Conservation (phyloP, 163 green algal genomes). For the Scenedesmus sp. region DNA sequence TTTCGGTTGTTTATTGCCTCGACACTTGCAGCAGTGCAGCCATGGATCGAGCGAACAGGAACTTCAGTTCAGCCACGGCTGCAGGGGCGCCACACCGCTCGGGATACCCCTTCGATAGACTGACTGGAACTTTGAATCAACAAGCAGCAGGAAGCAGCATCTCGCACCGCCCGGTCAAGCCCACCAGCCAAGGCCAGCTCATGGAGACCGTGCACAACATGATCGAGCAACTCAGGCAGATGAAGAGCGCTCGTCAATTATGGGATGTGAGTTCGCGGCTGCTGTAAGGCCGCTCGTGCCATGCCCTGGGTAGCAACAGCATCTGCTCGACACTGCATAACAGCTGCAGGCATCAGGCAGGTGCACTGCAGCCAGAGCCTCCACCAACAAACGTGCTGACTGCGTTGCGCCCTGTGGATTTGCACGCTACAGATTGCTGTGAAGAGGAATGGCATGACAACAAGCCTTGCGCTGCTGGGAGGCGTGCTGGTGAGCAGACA, state of each 20-base stretch:
- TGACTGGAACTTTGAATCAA: neutral
- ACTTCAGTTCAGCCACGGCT: slow-evolving; percentile 1
- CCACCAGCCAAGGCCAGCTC: slow-evolving; percentile 1
- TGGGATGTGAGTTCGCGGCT: slow-evolving; percentile 8
- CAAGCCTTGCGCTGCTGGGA: slow-evolving; percentile 23
- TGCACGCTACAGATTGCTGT: slow-evolving; percentile 4
- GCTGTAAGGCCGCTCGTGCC: neutral
- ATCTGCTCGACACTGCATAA: neutral
- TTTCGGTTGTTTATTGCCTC: neutral
- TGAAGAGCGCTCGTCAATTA: slow-evolving; percentile 2
- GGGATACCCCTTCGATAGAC: neutral
- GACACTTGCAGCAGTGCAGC: neutral
- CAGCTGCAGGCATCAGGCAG: neutral
- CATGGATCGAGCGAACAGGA: neutral
- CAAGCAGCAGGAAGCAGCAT: neutral
- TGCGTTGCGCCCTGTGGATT: neutral
- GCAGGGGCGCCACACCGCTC: neutral
- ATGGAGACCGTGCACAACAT: slow-evolving; percentile 14
- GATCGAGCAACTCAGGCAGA: slow-evolving; percentile 5
- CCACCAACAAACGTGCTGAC: neutral
- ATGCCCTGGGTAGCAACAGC: neutral
- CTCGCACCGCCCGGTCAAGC: slow-evolving; percentile 10
- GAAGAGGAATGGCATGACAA: slow-evolving; percentile 26
- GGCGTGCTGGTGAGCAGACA: slow-evolving; percentile 29
- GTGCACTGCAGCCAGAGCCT: neutral